Conservation (phyloP, 1,284 basidiomycete genomes). For the Ustilago tritici region DNA sequence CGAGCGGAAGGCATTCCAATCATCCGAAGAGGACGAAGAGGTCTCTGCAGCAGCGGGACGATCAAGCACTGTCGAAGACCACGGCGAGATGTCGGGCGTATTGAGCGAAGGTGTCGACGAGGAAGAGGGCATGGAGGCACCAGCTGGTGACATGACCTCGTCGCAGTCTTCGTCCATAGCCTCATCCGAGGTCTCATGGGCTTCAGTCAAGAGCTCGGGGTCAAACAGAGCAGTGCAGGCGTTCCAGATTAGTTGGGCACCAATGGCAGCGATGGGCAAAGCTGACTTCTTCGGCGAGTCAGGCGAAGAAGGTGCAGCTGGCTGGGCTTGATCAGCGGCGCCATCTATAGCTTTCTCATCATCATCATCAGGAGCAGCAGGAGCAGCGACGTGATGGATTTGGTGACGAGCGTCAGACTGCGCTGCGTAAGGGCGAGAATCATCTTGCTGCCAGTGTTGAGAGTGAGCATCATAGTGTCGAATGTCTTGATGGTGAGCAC, state of each 20-base stretch:
- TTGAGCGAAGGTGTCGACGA: slow-evolving; percentile 44
- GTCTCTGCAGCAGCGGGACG: slow-evolving; percentile 9
- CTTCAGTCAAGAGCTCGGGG: slow-evolving; percentile 40
- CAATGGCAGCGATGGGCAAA: slow-evolving; percentile 60
- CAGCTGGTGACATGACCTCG: slow-evolving; percentile 35
- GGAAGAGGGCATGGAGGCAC: slow-evolving; percentile 41
- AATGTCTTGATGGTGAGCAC: slow-evolving; percentile 6
- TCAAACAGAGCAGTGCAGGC: slow-evolving; percentile 57
- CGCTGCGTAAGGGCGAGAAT: slow-evolving; percentile 6
- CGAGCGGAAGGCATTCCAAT: slow-evolving; percentile 55
- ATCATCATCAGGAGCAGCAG: slow-evolving; percentile 2
- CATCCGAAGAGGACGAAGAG: slow-evolving; percentile 9
- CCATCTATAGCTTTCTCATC: slow-evolving; percentile 5
- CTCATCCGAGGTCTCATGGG: slow-evolving; percentile 39
- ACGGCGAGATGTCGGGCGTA: slow-evolving; percentile 48
- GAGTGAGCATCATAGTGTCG: slow-evolving; percentile 14
- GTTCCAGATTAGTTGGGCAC: slow-evolving; percentile 66
- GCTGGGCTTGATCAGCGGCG: slow-evolving; percentile 20
- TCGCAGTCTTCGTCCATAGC: slow-evolving; percentile 38
- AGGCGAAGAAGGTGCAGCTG: slow-evolving; percentile 59
- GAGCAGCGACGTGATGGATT: neutral
- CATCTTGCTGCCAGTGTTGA: neutral
- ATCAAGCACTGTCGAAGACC: slow-evolving; percentile 40
- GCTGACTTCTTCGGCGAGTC: slow-evolving; percentile 61
- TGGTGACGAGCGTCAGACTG: slow-evolving; percentile 27